Base-by-base conservation (phyloP, 257 asterid genomes). In the Striga asiatica region DNA sequence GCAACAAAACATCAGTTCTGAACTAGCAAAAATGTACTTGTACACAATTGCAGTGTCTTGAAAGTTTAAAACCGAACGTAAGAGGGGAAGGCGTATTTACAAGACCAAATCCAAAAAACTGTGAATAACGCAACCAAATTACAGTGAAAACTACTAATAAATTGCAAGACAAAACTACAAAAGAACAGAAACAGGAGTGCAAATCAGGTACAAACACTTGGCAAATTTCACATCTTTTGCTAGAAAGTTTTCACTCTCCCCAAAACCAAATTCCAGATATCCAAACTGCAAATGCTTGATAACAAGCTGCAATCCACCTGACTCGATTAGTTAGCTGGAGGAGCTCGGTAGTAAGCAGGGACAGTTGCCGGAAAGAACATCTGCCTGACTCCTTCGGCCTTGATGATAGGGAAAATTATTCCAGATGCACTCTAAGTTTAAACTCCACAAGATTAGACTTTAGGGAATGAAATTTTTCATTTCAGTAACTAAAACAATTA, bases 301-400 rank as follows among this genome's bases (percentile, higher is more conserved):
- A n/a, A n/a, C n/a, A n/a, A n/a, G n/a, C n/a, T n/a, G n/a, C n/a
- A n/a, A n/a, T n/a, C n/a, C n/a, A n/a, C n/a, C n/a, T n/a, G n/a
- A n/a, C n/a, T 38, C 46, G 13, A 8, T 35, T 20, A 18, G 7
- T 53, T 31, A 41, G 52, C 62, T 2, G 76, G 81, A 61, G 78
- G 78, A 56, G 75, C 71, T 54, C 81, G 50, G 68, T 76, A 74
- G 54, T 76, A 72, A 8, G 81, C 81, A 9, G 84, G 88, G 20
- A 77, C 74, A 0, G 83, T 80, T 3, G 76, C 78, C 3, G 81
- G 81, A 19, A 80, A 80, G 81, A 80, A 80, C 88, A 74, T 75
- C 56, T 80, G 81, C 56, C 82, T 61, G 9, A 77, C 74, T 50
- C 88, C 84, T 69, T 77, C 88, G 0, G 83, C 88, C 81, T 70